phyloP scores from a whole-genome alignment of 495 filamentous ascomycete species.

The Aspergillus diversus region DNA sequence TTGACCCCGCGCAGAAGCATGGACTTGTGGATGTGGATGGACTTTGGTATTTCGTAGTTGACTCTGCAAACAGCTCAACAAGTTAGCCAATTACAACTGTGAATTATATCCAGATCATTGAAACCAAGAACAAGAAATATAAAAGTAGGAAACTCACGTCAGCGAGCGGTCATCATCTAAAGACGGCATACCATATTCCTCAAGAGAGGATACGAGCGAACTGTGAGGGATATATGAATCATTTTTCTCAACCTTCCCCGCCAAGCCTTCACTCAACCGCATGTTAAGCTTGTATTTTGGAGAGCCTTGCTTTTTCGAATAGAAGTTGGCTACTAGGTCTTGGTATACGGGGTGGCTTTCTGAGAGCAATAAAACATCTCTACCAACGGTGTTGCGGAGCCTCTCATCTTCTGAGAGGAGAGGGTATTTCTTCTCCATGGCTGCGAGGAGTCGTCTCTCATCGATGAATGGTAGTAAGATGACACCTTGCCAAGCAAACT shows the following conservation, averaged over 20 bases:
- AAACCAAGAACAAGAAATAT: neutral
- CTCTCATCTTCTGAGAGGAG: slow-evolving; percentile 77
- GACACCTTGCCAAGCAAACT: slow-evolving; percentile 97
- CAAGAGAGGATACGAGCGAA: slow-evolving; percentile 66
- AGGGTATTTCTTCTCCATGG: slow-evolving; percentile 82
- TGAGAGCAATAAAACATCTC: slow-evolving; percentile 81
- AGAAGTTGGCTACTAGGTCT: slow-evolving; percentile 79
- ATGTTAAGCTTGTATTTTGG: slow-evolving; percentile 71
- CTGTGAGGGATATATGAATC: slow-evolving; percentile 76
- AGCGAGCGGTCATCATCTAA: slow-evolving; percentile 83
- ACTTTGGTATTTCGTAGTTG: slow-evolving; percentile 78
- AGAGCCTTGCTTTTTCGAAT: slow-evolving; percentile 79
- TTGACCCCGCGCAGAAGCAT: slow-evolving; percentile 88
- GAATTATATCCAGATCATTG: neutral
- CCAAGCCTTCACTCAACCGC: slow-evolving; percentile 71
- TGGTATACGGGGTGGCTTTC: slow-evolving; percentile 81
- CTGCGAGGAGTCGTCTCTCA: slow-evolving; percentile 79
- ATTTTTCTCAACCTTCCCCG: slow-evolving; percentile 81
- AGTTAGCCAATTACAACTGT: slow-evolving; percentile 30
- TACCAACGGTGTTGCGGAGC: slow-evolving; percentile 77
- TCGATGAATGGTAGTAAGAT: slow-evolving; percentile 95
- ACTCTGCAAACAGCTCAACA: slow-evolving; percentile 58
- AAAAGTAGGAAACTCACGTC: slow-evolving; percentile 56
- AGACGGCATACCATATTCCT: slow-evolving; percentile 67
- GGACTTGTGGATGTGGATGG: slow-evolving; percentile 78